Percentiles rank a stretch among this genome's conserved stretches.
Evolutionary conservation across 257 asterid species (phyloP).

Genomic region (Ilex asprella): DNA sequence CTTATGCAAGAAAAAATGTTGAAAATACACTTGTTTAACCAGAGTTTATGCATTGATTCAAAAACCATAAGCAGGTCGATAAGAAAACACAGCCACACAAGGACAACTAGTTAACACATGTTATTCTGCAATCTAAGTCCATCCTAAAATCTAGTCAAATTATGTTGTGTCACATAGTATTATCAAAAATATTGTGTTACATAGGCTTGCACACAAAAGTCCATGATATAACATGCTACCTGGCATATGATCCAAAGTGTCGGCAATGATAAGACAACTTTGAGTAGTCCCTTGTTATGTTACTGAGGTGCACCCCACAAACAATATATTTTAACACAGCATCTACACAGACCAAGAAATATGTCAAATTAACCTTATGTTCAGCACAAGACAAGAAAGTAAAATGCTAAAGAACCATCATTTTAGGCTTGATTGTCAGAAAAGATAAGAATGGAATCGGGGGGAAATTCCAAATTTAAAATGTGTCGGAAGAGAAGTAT

Average conservation of each 20-base stretch:
- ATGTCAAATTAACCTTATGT: neutral
- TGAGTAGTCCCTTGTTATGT: conserved; percentile 25
- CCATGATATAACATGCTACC: conserved; percentile 32
- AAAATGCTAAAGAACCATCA: neutral
- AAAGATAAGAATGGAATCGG: neutral
- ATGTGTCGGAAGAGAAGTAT: neutral
- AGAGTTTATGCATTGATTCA: conserved; percentile 2
- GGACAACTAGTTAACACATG: neutral
- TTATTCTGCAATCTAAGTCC: neutral
- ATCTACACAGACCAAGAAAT: conserved; percentile 42
- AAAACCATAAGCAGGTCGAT: conserved; percentile 7
- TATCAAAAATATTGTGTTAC: neutral
- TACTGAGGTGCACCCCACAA: conserved; percentile 23
- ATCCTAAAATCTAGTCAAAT: neutral
- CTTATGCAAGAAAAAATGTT: neutral
- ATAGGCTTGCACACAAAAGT: neutral
- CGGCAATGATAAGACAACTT: conserved; percentile 75
- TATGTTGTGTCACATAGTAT: neutral
- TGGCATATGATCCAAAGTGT: conserved; percentile 62
- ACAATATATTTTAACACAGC: conserved; percentile 43
- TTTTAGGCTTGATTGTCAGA: neutral
- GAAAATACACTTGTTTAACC: neutral
- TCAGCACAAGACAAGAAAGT: neutral
- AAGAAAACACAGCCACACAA: neutral
- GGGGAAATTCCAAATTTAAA: neutral